Evolutionary conservation across 1,284 basidiomycete species (phyloP).

Genomic region (Wallemia ichthyophaga): DNA sequence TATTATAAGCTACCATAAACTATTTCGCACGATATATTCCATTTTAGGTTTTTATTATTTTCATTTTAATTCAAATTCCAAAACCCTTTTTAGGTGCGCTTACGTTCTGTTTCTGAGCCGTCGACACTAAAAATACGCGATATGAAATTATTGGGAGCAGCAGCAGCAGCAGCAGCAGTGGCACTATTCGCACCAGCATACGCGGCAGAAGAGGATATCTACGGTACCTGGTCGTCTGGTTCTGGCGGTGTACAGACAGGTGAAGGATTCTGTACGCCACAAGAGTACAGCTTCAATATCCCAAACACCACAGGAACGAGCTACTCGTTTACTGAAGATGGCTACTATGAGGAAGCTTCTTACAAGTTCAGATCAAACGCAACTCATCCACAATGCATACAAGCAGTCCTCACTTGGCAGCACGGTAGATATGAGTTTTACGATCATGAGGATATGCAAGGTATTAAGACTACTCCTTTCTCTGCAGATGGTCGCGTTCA

Average conservation of each 20-base stretch:
- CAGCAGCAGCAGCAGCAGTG: too few species aligned
- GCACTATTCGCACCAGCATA: too few species aligned
- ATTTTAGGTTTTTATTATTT: too few species aligned
- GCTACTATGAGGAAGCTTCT: conserved; percentile 56
- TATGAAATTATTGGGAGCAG: too few species aligned
- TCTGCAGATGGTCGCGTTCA: conserved; percentile 55
- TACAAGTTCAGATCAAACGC: conserved; percentile 62
- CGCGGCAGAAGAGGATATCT: conserved; percentile 13
- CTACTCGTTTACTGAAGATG: conserved; percentile 44
- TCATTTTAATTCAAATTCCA: background rate
- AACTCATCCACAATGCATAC: conserved; percentile 44
- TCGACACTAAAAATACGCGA: too few species aligned
- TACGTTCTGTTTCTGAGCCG: too few species aligned
- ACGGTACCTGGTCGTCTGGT: conserved; percentile 62
- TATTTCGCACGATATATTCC: too few species aligned
- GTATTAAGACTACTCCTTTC: conserved; percentile 21
- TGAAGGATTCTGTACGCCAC: conserved; percentile 53
- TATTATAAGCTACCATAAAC: too few species aligned
- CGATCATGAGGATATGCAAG: conserved; percentile 37
- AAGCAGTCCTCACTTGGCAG: conserved; percentile 51
- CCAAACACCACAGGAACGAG: conserved; percentile 53
- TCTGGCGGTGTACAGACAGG: conserved; percentile 45
- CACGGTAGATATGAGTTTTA: conserved; percentile 43
- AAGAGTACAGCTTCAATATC: conserved; percentile 45
- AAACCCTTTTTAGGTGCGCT: too few species aligned